Evolutionary conservation across 768 basidiomycete species (phyloP).

Genomic region (Gyrodon lividus): DNA sequence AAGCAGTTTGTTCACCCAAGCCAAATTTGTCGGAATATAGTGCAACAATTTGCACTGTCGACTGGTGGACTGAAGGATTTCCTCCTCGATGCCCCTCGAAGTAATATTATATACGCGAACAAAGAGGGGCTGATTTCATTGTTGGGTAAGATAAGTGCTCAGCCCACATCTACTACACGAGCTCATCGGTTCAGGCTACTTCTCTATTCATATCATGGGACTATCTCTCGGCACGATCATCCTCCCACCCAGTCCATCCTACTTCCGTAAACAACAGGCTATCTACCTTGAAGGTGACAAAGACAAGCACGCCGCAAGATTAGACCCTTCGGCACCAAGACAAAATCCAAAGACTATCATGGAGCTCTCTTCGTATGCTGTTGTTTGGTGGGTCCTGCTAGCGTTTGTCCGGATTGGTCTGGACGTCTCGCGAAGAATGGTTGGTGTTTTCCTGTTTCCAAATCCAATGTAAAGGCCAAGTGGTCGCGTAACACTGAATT

Average conservation of each 20-base stretch:
- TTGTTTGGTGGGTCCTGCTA: conserved; percentile 75
- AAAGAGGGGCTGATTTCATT: conserved; percentile 91
- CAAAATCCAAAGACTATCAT: conserved; percentile 73
- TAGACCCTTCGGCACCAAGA: conserved; percentile 38
- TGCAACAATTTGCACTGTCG: conserved; percentile 68
- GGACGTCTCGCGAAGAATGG: conserved; percentile 60
- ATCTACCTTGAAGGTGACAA: conserved; percentile 14
- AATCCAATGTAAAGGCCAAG: background rate
- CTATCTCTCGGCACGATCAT: conserved; percentile 77
- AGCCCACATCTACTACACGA: background rate
- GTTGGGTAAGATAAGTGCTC: conserved; percentile 45
- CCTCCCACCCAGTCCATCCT: conserved; percentile 74
- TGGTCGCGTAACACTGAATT: background rate
- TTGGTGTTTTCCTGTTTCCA: conserved; percentile 34
- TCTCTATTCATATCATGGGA: conserved; percentile 87
- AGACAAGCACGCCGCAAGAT: conserved; percentile 1
- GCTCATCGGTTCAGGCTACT: conserved; percentile 59
- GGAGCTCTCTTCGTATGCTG: conserved; percentile 72
- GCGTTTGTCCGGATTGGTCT: conserved; percentile 34
- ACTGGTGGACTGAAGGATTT: conserved; percentile 55
- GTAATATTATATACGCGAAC: conserved; percentile 69
- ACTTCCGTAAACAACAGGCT: conserved; percentile 54
- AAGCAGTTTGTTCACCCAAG: background rate
- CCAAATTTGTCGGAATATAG: conserved; percentile 38
- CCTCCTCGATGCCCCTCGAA: conserved; percentile 64